Evolutionary conservation across 1,284 basidiomycete species (phyloP).

Genomic region (Vanrija humicola): DNA sequence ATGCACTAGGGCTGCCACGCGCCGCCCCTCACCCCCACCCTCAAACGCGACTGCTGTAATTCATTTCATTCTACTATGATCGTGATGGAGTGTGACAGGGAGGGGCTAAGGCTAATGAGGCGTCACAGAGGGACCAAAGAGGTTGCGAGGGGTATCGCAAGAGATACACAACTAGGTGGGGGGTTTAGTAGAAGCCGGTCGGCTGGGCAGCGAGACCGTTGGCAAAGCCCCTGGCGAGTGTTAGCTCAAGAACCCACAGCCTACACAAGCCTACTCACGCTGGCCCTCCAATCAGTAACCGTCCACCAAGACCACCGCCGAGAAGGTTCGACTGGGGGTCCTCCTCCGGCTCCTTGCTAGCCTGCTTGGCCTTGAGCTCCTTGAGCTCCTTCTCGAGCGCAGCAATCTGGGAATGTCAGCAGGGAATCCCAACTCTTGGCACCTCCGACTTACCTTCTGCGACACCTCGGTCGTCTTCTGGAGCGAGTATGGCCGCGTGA

Average conservation of each 20-base stretch:
- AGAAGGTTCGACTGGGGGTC: constrained; percentile 22
- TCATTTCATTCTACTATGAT: no score
- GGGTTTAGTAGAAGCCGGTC: constrained; percentile 46
- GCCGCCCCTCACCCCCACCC: no score
- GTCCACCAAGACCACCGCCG: constrained; percentile 44
- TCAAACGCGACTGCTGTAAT: no score
- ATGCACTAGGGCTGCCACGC: no score
- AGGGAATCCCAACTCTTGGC: constrained; percentile 9
- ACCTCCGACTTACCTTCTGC: constrained; percentile 55
- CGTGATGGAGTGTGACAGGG: no score
- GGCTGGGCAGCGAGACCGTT: constrained; percentile 38
- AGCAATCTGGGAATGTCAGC: constrained; percentile 24
- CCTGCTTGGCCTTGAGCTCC: constrained; percentile 42
- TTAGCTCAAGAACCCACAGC: constrained; percentile 13
- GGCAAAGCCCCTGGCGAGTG: not conserved
- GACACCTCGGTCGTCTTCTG: constrained; percentile 52
- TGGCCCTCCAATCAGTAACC: constrained; percentile 45
- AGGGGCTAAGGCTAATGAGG: no score
- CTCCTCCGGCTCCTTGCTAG: constrained; percentile 32
- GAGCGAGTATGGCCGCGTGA: constrained; percentile 91
- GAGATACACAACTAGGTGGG: no score
- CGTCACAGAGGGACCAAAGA: no score
- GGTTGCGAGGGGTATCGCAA: no score
- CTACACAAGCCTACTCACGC: constrained; percentile 7
- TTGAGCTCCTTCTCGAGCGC: constrained; percentile 47